phyloP scores from a whole-genome alignment of 179 eudicot genomes.

The Carnegiea gigantea region DNA sequence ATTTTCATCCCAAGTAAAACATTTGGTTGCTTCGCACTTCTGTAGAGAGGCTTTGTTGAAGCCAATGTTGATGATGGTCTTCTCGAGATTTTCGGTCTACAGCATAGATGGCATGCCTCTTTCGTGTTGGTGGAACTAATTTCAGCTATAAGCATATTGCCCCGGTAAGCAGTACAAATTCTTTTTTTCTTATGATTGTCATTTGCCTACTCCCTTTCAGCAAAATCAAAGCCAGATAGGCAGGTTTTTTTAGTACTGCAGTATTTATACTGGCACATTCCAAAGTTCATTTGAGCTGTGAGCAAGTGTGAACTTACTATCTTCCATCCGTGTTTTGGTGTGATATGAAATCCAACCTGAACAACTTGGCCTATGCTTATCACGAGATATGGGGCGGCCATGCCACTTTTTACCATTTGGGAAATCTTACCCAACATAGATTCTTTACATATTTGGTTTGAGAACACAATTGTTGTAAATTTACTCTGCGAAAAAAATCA shows the following conservation, averaged over 20 bases:
- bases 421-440: too few species aligned
- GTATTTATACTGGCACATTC: neutral
- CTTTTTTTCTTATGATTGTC: too few species aligned
- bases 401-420: too few species aligned
- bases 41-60: conserved; percentile 90
- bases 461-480: too few species aligned
- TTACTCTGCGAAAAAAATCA: neutral
- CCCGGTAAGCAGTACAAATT: conserved; percentile 16
- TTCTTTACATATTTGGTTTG: too few species aligned
- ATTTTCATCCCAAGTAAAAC: neutral
- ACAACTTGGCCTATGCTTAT: too few species aligned
- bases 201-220: too few species aligned
- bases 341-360: too few species aligned
- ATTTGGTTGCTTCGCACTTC: conserved; percentile 1
- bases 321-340: neutral
- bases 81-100: conserved; percentile 85
- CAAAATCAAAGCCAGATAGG: too few species aligned
- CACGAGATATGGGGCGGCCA: too few species aligned
- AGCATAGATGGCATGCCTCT: conserved; percentile 99
- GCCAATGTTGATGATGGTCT: conserved; percentile 94
- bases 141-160: conserved; percentile 91
- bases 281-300: neutral
- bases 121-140: conserved; percentile 91
- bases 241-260: too few species aligned
- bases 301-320: neutral